Evolutionary conservation across 345 rosid species (phyloP), one percentile per base, ranked within the genome.

Genomic region (Cardamine resedifolia): DNA sequence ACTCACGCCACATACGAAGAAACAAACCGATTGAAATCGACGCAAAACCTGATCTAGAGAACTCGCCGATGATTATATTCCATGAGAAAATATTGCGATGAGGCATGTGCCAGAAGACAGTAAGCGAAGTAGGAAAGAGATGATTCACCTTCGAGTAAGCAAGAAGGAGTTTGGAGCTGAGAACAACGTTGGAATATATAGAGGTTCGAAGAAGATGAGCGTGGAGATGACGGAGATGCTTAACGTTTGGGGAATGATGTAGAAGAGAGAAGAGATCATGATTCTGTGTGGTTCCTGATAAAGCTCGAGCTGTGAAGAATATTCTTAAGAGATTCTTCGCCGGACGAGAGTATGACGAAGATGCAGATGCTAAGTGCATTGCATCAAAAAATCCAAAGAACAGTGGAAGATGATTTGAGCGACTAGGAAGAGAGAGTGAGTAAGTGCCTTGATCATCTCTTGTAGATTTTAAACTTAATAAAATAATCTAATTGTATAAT

Each of bases 31-130:
- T 51, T 18, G 90, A 75, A 14, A 64, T 56, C 18, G 73, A 56
- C 2, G 86, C 82, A 4, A 30, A 73, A 38, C 53, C 62, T 0
- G 94, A 86, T 48, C 88, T 83, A 12, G 85, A 83, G 65, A 86
- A 83, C 74, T 88, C 89, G 0, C 94, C 89, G 26, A 88, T 76
- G 28, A 86, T 70, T 44, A 86, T 88, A 43, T 88, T 88, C 94
- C 91, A 86, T 0, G 91, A 86, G 79, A 73, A 86, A n/a, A 84
- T 78, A 71, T 85, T 86, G 27, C 80, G 80, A 11, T 36, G 5
- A 1, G 87, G 94, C 87, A 86, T 86, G 81, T 88, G 90, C 60
- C 82, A 67, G 85, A 88, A 88, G 58, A 79, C 82, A 9, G 79
- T 56, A 8, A 88, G 81, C 18, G 88, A 77, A 31, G 85, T 27